Base-by-base conservation (phyloP, 1,284 basidiomycete genomes). In the Takashimella tepidaria region DNA sequence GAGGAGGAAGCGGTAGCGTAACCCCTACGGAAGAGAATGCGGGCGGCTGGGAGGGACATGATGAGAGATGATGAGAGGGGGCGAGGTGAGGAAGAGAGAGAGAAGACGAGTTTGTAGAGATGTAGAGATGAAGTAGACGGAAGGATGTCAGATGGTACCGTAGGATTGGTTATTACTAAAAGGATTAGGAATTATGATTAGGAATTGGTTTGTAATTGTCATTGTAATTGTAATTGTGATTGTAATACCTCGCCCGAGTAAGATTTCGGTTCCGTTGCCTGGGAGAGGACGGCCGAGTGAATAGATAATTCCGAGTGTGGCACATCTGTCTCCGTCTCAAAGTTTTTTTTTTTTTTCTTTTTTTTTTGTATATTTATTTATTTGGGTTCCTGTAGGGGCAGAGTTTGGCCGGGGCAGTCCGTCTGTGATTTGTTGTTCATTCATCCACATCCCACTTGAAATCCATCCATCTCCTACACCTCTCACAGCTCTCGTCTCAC, bases 1-100 rank as follows among this genome's bases (percentile, higher is more conserved):
- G 64, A 43, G 31, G 31, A 8, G 41, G 68, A 56, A 51, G 73
- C 68, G 55, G 72, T 67, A 50, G 74, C 74, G 63, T 76, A 75
- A 48, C 74, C 73, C 60, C 74, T 67, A 51, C 63, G 59, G 58
- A 70, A 58, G 58, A 70, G 53, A 25, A 61, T 63, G 57, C 74
- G 61, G 54, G 70, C 58, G 50, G 62, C 67, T 8, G 31, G 10
- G 57, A 68, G 70, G 57, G 72, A 68, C 73, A 75, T 75, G 48
- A 37, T 41, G 48, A 47, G 51, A 52, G 45, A 55, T 46, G 49
- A 50, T 45, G 50, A 42, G 61, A 44, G 53, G 45, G 55, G 19
- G 23, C 47, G 22, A 27, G 42, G 43, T 25, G 42, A 40, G 46
- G 43, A 27, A 49, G 47, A 53, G 46, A 42, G 50, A 51, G 37